Evolutionary conservation across 495 filamentous ascomycete species (phyloP), one percentile per base, ranked within the genome.

Genomic region (Penicillium fimorum): DNA sequence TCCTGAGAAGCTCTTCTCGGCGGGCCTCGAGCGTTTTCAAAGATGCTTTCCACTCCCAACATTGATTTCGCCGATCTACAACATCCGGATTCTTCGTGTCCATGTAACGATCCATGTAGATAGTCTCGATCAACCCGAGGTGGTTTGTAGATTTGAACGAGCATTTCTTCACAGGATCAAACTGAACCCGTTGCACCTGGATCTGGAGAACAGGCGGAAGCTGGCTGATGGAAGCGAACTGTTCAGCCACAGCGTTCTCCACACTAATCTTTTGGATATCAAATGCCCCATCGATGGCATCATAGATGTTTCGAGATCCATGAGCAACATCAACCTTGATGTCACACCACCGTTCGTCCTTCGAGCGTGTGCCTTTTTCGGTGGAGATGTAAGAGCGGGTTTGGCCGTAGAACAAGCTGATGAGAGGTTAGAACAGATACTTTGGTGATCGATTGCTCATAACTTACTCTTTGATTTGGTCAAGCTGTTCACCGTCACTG

Each of bases 61-160:
- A 78, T 50, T 87, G 72, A 46, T 83, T 76, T 24, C 90, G 84
- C n/a, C 79, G 76, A 32, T 74, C 64, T 66, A 86, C 78, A 2
- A 94, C 69, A 4, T 77, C 68, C 0, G 81, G 78, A 27, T 82
- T 74, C 30, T 79, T 75, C 3, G 80, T 80, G 47, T 94, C 88
- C 78, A 95, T 87, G 69, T 93, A 98, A 13, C 92, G 84, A 71
- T 97, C 94, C 46, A 98, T 76, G 66, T 88, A 97, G 32, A 98
- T 82, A 3, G 80, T 84, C 48, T 93, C 85, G 17, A 83, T 81
- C 22, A 98, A 80, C 12, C 80, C 75, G 18, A 97, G 76, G 38
- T 89, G 88, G 47, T 92, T 85, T 27, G 86, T 84, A 10, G 91
- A 91, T 59, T 96, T 97, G 64, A 80, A 86, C 3, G 84, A 76